Conservation (phyloP, 495 filamentous ascomycete species). For the Neurospora tetraspora region DNA sequence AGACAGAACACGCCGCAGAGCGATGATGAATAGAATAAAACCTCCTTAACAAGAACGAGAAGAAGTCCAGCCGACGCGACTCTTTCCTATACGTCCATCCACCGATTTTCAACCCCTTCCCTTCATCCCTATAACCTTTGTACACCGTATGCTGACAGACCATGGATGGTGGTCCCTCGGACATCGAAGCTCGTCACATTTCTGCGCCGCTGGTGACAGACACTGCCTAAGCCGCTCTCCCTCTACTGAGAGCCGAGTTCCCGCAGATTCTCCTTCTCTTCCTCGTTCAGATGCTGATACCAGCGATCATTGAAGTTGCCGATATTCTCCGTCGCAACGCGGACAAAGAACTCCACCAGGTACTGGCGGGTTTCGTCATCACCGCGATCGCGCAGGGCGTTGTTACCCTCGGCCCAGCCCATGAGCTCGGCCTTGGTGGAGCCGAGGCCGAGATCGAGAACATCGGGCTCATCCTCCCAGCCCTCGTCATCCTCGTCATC, state of each 20-base stretch:
- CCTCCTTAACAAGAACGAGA: no score
- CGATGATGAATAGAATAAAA: no score
- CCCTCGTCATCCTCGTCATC: constrained; percentile 61
- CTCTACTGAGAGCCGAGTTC: constrained; percentile 25
- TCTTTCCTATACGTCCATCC: no score
- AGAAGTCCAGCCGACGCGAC: no score
- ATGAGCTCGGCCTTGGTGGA: constrained; percentile 67
- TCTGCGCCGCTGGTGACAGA: not conserved
- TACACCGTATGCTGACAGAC: not conserved
- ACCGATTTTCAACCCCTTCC: not conserved
- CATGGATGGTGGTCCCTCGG: not conserved
- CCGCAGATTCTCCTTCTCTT: constrained; percentile 65
- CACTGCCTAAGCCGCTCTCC: not conserved
- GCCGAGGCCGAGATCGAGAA: constrained; percentile 59
- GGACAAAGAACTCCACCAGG: constrained; percentile 71
- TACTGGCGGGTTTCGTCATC: constrained; percentile 90
- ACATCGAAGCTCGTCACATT: not conserved
- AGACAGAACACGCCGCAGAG: no score
- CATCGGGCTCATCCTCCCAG: constrained; percentile 78
- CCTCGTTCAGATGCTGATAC: constrained; percentile 55
- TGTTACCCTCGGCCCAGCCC: constrained; percentile 55
- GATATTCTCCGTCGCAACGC: constrained; percentile 52
- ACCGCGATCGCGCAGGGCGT: constrained; percentile 57
- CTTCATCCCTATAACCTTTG: not conserved
- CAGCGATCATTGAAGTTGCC: constrained; percentile 59